Base-by-base conservation (phyloP, 1,284 basidiomycete genomes). In the Malassezia brasiliensis region DNA sequence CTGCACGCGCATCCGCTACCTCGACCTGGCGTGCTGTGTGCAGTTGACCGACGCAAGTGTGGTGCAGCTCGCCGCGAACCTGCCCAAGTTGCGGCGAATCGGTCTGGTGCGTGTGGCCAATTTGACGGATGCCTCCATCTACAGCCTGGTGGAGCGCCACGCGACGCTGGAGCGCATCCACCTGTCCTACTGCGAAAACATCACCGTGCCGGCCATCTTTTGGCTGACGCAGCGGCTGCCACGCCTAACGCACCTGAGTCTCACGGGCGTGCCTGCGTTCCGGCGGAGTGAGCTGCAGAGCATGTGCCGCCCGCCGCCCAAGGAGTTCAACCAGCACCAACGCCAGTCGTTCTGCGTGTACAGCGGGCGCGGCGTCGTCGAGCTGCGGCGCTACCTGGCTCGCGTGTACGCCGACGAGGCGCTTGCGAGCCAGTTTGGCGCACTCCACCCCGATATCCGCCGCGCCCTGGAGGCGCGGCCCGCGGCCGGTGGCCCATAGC, bases 1-100 rank as follows among this genome's bases (percentile, higher is more conserved):
- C 20, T 99, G 94, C 76, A 91, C 88, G 0, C 81, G 94, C n/a
- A 76, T 99, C 54, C 81, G 94, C 64, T 99, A 98, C 74, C 85
- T 99, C 58, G 94, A 99, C 75, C 83, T 99, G 62, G 94, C 94
- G 5, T 93, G 91, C 90, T 99, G 93, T 67, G 79, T 83, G 1
- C 80, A 83, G 39, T 78, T 99, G 39, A 96, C 93, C 14, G 94
- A 99, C 73, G 83, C 88, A 79, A 89, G 88, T 46, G 88, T 98
- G 3, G 85, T 88, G 65, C 93, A 96, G 74, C 80, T 99, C 22
- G 85, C 90, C 1, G 80, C 82, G 47, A 77, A 79, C 58, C 79
- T 98, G 53, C 87, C 88, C 15, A 94, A 96, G 69, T 81, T 99
- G 53, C 85, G 90, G 42, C 83, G 94, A 2, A 87, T 99, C 59